Conservation (phyloP, 345 rosid species). For the Anastatica hierochuntica region DNA sequence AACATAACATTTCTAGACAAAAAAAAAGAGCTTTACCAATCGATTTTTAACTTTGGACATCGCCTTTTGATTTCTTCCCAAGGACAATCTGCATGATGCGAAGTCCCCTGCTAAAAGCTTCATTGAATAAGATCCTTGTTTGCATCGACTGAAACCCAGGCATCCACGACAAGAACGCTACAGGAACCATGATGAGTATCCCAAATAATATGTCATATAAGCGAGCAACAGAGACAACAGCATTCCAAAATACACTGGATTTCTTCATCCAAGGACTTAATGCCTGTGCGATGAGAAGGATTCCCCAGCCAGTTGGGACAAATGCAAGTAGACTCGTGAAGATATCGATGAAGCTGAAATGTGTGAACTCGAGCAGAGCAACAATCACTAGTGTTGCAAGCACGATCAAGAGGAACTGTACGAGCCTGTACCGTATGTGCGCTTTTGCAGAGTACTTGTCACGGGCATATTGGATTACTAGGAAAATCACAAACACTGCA, state of each 20-base stretch:
- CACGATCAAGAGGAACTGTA: constrained; percentile 46
- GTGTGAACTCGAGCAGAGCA: constrained; percentile 43
- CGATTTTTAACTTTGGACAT: constrained; percentile 7
- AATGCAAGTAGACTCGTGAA: constrained; percentile 71
- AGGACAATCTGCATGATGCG: constrained; percentile 68
- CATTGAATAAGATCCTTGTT: constrained; percentile 53
- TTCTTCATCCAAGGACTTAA: constrained; percentile 35
- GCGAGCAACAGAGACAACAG: constrained; percentile 73
- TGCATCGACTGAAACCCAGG: constrained; percentile 89
- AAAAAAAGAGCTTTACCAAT: constrained; percentile 11
- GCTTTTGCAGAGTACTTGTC: constrained; percentile 62
- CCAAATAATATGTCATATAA: constrained; percentile 75
- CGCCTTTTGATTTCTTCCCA: constrained; percentile 55
- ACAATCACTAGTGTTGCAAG: constrained; percentile 37
- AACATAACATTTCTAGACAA: not conserved
- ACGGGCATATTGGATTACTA: constrained; percentile 49
- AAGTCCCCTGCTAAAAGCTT: constrained; percentile 43
- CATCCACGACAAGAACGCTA: constrained; percentile 79
- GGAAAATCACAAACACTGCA: constrained; percentile 42
- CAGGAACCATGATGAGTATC: constrained; percentile 59
- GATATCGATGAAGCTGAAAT: constrained; percentile 40
- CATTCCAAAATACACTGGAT: constrained; percentile 51
- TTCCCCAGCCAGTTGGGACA: constrained; percentile 90
- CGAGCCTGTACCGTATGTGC: constrained; percentile 66
- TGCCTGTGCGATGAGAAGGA: constrained; percentile 61